Evolutionary conservation across 768 basidiomycete genomes (phyloP).

Genomic region (Mycena filopes): DNA sequence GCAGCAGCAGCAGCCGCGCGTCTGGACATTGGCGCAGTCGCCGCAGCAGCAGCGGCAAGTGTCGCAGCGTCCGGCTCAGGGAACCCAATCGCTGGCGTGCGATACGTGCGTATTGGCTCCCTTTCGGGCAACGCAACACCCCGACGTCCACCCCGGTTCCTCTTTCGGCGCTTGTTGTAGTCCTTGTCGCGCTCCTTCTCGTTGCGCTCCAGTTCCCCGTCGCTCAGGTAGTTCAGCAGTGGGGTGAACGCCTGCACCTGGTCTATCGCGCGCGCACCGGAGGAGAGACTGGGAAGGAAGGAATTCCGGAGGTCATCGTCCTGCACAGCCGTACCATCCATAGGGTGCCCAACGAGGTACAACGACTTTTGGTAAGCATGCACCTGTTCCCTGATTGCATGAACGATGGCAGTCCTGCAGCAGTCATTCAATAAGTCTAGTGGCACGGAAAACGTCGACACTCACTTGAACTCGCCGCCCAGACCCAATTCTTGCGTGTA

Average conservation of each 20-base stretch:
- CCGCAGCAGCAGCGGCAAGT: constrained; percentile 71
- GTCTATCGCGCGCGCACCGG: constrained; percentile 78
- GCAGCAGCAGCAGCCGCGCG: constrained; percentile 91
- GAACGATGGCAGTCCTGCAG: constrained; percentile 91
- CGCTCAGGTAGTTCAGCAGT: constrained; percentile 87
- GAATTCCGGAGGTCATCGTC: constrained; percentile 94
- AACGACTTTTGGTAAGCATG: constrained; percentile 92
- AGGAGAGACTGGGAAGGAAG: constrained; percentile 84
- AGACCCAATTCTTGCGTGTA: constrained; percentile 91
- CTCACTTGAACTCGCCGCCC: constrained; percentile 91
- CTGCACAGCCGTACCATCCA: constrained; percentile 79
- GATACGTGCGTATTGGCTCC: constrained; percentile 90
- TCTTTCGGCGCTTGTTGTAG: constrained; percentile 83
- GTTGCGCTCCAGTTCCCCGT: constrained; percentile 87
- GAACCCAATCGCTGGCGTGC: constrained; percentile 89
- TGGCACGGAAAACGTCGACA: constrained; percentile 20
- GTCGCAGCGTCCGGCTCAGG: constrained; percentile 81
- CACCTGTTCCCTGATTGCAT: constrained; percentile 95
- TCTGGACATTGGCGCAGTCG: constrained; percentile 74
- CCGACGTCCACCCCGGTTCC: constrained; percentile 82
- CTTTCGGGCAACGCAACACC: constrained; percentile 91
- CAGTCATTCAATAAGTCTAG: background rate
- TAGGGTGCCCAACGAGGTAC: constrained; percentile 88
- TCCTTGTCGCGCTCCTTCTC: constrained; percentile 97
- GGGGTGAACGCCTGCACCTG: constrained; percentile 88